Conservation (phyloP, 164 flowering plant species). For the Umbellularia californica region DNA sequence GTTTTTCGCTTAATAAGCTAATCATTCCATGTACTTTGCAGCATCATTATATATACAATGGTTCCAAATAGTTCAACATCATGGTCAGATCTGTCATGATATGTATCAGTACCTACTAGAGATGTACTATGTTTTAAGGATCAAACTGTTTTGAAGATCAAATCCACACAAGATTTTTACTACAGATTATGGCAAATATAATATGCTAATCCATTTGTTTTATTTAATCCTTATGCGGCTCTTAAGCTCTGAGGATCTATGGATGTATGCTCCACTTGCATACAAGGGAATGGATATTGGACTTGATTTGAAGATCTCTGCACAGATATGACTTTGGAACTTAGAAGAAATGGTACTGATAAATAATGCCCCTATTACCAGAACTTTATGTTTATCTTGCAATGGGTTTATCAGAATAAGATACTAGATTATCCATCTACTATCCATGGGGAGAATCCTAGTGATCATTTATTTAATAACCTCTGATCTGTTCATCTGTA, state of each 20-base stretch:
- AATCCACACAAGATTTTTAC: not conserved
- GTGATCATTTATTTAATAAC: not conserved
- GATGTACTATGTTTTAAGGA: too few relatives aligned
- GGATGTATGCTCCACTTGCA: conserved; percentile 96
- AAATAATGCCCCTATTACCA: too few relatives aligned
- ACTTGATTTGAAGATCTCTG: conserved; percentile 41
- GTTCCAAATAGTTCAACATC: not conserved
- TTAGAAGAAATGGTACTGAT: not conserved
- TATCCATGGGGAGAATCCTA: not conserved
- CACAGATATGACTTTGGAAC: conserved; percentile 24
- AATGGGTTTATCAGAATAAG: conserved; percentile 1
- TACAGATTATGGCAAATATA: not conserved
- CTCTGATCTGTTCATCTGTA: not conserved
- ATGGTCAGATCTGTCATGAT: not conserved
- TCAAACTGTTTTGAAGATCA: not conserved
- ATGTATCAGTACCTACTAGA: not conserved
- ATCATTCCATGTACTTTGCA: too few relatives aligned
- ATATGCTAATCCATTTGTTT: conserved; percentile 1
- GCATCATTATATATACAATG: not conserved
- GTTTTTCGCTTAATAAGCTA: not conserved
- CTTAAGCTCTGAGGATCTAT: conserved; percentile 84
- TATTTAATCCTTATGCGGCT: conserved; percentile 35
- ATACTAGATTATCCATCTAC: not conserved
- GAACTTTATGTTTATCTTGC: not conserved
- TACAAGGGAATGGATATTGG: conserved; percentile 86